Base-by-base conservation (phyloP, 345 rosid species). In the Rhizophora apiculata region DNA sequence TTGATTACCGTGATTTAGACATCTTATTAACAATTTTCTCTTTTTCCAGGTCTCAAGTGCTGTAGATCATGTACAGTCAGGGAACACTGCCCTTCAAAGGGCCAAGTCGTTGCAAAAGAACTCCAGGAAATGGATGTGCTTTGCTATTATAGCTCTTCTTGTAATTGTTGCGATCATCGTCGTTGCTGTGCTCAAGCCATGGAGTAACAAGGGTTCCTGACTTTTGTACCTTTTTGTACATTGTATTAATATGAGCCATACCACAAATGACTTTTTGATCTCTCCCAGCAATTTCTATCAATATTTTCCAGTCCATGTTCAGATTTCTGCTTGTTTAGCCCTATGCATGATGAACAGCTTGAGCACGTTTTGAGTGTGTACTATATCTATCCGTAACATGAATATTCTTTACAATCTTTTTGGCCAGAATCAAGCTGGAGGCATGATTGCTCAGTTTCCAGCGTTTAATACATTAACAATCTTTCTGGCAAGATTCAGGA, bases 21-120 rank as follows among this genome's bases (percentile, higher is more conserved):
- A 5, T n/a, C 20, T 52, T 21, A 18, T 11, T 3, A 0, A 1
- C n/a, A 72, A 58, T n/a, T 4, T n/a, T 43, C 49, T 31, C 11
- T 2, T 22, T 43, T 53, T 54, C n/a, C 24, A 53, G 57, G 57
- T 53, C 26, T 20, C 57, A 53, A 53, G 77, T 49, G 98, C 98
- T 0, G 97, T 92, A 53, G 96, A 95, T 78, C 98, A 92, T 56
- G 98, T 95, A 59, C 92, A 89, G 60, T 84, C 89, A 1, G 99
- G 98, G 70, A 90, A 86, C 76, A 79, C 82, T 0, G 80, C 86
- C 34, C 90, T 95, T 57, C 87, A 83, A 71, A 86, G 78, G 82
- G 96, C 98, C 0, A 82, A 87, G 76, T 84, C 80, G 60, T 78
- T 76, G n/a, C 99, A 95, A 74, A 90, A 74, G 77, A 95, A 75